Evolutionary conservation across 345 rosid species (phyloP).

Genomic region (Rhizophora apiculata): DNA sequence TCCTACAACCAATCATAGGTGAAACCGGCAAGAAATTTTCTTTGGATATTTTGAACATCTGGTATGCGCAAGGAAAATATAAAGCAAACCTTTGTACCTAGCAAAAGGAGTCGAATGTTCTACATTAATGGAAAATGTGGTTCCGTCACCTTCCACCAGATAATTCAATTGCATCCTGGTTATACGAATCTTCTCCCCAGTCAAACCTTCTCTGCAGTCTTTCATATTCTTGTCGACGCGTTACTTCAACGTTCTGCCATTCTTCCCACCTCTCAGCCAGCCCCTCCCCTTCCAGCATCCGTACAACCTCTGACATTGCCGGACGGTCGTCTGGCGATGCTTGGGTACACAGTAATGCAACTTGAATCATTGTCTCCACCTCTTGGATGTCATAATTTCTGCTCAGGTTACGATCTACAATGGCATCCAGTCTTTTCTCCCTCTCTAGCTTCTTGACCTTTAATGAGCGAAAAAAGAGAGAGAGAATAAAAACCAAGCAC

Average conservation of each 20-base stretch:
- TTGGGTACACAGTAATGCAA: slow-evolving; percentile 87
- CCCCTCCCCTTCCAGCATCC: slow-evolving; percentile 99
- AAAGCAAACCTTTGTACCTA: background rate
- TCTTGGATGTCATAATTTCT: slow-evolving; percentile 53
- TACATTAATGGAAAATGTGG: background rate
- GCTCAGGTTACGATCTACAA: slow-evolving; percentile 73
- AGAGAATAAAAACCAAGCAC: background rate
- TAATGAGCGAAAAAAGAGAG: slow-evolving; percentile 13
- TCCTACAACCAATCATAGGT: too few relatives aligned
- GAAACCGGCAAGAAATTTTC: too few relatives aligned
- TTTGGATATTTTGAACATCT: too few relatives aligned
- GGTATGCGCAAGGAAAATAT: too few relatives aligned
- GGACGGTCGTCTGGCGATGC: slow-evolving; percentile 86
- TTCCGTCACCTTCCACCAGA: slow-evolving; percentile 75
- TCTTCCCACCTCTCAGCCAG: slow-evolving; percentile 97
- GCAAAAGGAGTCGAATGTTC: background rate
- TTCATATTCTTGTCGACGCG: slow-evolving; percentile 78
- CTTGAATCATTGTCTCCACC: slow-evolving; percentile 89
- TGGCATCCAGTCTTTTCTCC: slow-evolving; percentile 74
- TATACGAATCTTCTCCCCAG: slow-evolving; percentile 83
- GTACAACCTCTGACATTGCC: slow-evolving; percentile 82
- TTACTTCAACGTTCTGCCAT: slow-evolving; percentile 87
- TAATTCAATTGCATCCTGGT: slow-evolving; percentile 81
- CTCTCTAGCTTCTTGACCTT: slow-evolving; percentile 96
- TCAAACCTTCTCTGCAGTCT: slow-evolving; percentile 75